Base-by-base conservation (phyloP, 2,329 filamentous ascomycete species). In the Fusarium stilboides region DNA sequence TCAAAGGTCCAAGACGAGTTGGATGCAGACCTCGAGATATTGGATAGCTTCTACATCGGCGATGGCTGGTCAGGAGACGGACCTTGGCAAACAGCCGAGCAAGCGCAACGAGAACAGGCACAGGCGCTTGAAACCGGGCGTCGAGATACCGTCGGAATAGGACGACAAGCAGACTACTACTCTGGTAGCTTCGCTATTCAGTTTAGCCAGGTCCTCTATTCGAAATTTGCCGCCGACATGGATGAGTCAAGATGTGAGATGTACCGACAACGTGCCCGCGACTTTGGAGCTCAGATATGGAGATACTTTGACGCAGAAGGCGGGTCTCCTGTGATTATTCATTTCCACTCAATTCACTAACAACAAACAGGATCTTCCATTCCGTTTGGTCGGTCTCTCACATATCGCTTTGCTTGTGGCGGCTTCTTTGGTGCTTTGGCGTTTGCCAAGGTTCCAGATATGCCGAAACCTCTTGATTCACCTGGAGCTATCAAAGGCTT, bases 141-240 rank as follows among this genome's bases (percentile, higher is more conserved):
- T 12, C 62, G 72, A 28, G 75, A 77, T 19, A 40, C 45, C 0
- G 51, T 75, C 1, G 71, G 73, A 1, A 47, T 68, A 0, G 76
- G 78, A 2, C 39, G 78, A 7, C 84, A 86, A 45, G 83, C 80
- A 0, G 85, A 86, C 52, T 86, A 86, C 69, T 87, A 87, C 56
- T 86, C 84, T 1, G 84, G 84, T 0, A 86, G 85, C 45, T 87
- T 87, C 56, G 85, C 85, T 0, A 84, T 87, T 10, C 85, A 86
- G 56, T 86, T 86, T 34, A 81, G 79, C 3, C 84, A 86, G 59
- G 71, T 86, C 4, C 72, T 86, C 0, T 87, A 84, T 61, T 76
- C 79, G 1, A 81, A 79, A 9, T 82, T 83, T 61, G 83, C 82
- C 0, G 60, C 67, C 1, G 80, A 84, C 17, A 42, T 83, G 5